These are phyloP conservation scores for Corinectria fuckeliana DNA, from an alignment of 2,329 filamentous ascomycete species.

Conservation along the genomic window DNA sequence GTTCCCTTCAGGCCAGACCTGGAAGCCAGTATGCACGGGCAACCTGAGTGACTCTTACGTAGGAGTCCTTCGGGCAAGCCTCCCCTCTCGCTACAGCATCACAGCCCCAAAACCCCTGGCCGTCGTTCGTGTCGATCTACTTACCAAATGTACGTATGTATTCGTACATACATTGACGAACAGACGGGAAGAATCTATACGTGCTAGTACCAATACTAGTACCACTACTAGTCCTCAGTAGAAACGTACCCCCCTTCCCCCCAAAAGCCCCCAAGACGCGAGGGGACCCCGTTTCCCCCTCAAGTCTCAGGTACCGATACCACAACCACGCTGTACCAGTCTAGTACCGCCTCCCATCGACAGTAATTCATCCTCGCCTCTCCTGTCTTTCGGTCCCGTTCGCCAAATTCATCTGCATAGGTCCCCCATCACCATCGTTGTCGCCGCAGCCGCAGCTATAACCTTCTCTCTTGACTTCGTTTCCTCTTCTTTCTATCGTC, in stretches of 20 bases:
- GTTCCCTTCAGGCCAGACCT: background rate
- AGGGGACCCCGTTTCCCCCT: slow-evolving; percentile 3
- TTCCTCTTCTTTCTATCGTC: background rate
- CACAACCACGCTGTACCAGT: slow-evolving; percentile 10
- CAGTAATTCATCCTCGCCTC: slow-evolving; percentile 21
- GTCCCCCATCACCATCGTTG: slow-evolving; percentile 14
- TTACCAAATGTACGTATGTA: too few species aligned
- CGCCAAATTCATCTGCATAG: slow-evolving; percentile 15
- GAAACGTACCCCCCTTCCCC: slow-evolving; percentile 10
- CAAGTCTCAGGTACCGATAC: slow-evolving; percentile 16
- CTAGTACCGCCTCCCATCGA: slow-evolving; percentile 14
- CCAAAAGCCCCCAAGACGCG: background rate
- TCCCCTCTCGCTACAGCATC: slow-evolving; percentile 5
- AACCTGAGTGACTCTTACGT: background rate
- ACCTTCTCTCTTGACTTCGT: slow-evolving; percentile 6
- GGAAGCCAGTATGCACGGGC: background rate
- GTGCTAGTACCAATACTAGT: too few species aligned
- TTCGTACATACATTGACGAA: slow-evolving; percentile 1
- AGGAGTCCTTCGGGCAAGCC: background rate
- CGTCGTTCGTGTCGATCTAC: slow-evolving; percentile 17
- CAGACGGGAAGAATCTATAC: background rate
- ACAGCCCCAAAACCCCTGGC: slow-evolving; percentile 12
- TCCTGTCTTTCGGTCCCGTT: slow-evolving; percentile 12
- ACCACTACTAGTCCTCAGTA: too few species aligned
- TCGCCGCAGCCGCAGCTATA: background rate